These are phyloP conservation scores for Dactylellina parvicollis DNA, from an alignment of 2,329 filamentous ascomycete genomes.

Conservation along the genomic window DNA sequence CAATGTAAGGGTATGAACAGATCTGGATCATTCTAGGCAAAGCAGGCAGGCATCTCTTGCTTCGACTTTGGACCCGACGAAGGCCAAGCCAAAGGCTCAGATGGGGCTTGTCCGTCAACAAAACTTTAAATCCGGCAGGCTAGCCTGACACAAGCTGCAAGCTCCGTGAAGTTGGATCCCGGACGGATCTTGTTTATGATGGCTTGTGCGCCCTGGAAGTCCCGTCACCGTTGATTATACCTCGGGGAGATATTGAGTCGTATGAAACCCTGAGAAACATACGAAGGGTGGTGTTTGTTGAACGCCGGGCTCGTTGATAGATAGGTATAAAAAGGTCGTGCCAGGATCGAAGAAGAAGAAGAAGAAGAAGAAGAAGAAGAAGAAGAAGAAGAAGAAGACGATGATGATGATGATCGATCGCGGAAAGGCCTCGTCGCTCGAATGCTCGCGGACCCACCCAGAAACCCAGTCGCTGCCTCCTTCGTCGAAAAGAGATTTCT, in stretches of 20 bases:
- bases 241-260: too few species aligned
- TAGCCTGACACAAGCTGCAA: conserved; percentile 28
- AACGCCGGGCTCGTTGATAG: too few species aligned
- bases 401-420: conserved; percentile 36
- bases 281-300: too few species aligned
- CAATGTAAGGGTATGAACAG: not conserved
- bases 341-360: too few species aligned
- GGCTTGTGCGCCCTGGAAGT: not conserved
- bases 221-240: too few species aligned
- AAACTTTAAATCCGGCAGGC: conserved; percentile 51
- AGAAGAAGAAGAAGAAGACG: too few species aligned
- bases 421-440: conserved; percentile 28
- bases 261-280: too few species aligned
- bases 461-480: conserved; percentile 3
- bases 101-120: conserved; percentile 47
- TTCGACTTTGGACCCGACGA: not conserved
- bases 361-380: too few species aligned
- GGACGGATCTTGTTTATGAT: conserved; percentile 40
- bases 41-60: not conserved
- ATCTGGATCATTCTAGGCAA: not conserved
- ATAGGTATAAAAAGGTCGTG: not conserved
- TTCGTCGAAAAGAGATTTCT: conserved; percentile 19
- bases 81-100: not conserved
- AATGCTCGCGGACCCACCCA: conserved; percentile 19
- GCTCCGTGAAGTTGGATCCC: conserved; percentile 30